phyloP scores from a whole-genome alignment of 176 grass and related monocot species.

The Ensete ventricosum region DNA sequence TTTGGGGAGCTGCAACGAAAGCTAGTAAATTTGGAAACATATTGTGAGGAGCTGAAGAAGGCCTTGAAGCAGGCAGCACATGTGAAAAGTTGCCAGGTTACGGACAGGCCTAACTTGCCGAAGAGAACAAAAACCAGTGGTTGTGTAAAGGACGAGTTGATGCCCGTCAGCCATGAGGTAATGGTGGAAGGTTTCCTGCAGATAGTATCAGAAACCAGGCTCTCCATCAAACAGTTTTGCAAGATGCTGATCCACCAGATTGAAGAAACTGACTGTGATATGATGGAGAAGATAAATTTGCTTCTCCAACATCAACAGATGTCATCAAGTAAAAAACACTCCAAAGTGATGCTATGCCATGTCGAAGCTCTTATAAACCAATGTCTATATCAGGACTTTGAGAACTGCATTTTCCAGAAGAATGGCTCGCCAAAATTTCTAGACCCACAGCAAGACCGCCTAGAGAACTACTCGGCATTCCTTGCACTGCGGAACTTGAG shows the following conservation, averaged over 20 bases:
- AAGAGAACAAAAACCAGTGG: constrained; percentile 54
- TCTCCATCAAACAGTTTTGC: constrained; percentile 83
- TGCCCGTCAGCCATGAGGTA: constrained; percentile 82
- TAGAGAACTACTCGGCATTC: constrained; percentile 60
- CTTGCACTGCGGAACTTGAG: constrained; percentile 69
- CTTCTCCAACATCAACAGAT: constrained; percentile 60
- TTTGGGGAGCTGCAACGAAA: background rate
- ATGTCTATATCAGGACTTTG: constrained; percentile 74
- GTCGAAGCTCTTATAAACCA: constrained; percentile 83
- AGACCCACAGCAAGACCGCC: constrained; percentile 53
- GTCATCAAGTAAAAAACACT: constrained; percentile 28
- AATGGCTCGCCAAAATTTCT: constrained; percentile 53
- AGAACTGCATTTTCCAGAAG: constrained; percentile 75
- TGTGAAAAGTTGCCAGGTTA: constrained; percentile 28
- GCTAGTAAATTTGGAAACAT: constrained; percentile 25
- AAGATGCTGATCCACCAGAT: constrained; percentile 68
- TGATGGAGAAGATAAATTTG: constrained; percentile 61
- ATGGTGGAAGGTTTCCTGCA: constrained; percentile 95
- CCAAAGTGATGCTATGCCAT: constrained; percentile 57
- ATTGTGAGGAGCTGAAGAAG: constrained; percentile 79
- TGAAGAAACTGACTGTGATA: constrained; percentile 48
- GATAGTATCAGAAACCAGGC: constrained; percentile 75
- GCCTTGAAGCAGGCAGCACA: constrained; percentile 63
- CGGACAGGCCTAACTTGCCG: constrained; percentile 39
- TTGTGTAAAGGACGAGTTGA: constrained; percentile 37